These are phyloP conservation scores for Whalleya microplaca DNA, from an alignment of 2,329 filamentous ascomycete genomes.

Conservation along the genomic window DNA sequence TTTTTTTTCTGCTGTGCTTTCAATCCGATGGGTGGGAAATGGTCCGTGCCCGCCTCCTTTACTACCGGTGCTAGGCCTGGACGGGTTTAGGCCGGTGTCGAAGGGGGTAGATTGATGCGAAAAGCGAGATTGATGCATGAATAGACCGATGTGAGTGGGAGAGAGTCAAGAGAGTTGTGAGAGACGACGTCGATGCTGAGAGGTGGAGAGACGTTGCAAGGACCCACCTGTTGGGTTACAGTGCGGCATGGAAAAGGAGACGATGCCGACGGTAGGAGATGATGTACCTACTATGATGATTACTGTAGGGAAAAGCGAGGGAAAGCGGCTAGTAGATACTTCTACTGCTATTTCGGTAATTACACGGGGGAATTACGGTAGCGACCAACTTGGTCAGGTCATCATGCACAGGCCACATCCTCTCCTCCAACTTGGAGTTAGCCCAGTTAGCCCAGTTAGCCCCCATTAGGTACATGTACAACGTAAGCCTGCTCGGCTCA, in stretches of 20 bases:
- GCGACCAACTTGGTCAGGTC: not conserved
- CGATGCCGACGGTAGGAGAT: not conserved
- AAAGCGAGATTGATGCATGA: not conserved
- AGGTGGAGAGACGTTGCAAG: not conserved
- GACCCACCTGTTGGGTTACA: not conserved
- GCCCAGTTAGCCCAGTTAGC: no score
- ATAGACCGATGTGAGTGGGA: no score
- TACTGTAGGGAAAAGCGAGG: not conserved
- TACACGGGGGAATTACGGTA: not conserved
- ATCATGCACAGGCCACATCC: not conserved
- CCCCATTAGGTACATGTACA: not conserved
- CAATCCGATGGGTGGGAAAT: conserved; percentile 15
- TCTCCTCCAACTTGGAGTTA: not conserved
- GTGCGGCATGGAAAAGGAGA: not conserved
- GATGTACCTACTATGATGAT: not conserved
- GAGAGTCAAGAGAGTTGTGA: no score
- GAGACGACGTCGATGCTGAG: not conserved
- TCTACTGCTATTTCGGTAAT: not conserved
- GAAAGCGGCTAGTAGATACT: not conserved
- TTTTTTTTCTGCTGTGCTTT: conserved; percentile 7
- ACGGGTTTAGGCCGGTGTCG: conserved; percentile 12
- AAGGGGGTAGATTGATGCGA: conserved; percentile 25
- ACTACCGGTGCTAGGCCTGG: conserved; percentile 17
- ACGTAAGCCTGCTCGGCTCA: not conserved
- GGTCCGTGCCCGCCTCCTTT: conserved; percentile 13